Evolutionary conservation across 2,329 filamentous ascomycete genomes (phyloP).

Genomic region (Diaporthe sp.): DNA sequence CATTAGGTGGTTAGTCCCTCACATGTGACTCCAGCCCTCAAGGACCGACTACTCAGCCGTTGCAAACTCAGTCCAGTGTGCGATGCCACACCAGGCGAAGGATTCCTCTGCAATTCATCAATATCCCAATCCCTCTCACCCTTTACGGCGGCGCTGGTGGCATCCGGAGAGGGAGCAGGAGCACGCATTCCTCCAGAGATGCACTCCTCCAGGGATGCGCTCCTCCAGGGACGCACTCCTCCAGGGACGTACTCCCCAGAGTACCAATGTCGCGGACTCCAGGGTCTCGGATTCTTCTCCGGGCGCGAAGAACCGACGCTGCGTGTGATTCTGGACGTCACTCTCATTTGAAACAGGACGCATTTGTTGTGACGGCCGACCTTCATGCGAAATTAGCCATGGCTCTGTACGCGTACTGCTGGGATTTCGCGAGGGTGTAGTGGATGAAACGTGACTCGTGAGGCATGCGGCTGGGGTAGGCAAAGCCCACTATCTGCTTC

Average conservation of each 20-base stretch:
- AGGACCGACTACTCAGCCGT: no score
- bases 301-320: background rate
- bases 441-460: constrained; percentile 25
- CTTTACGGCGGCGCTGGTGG: background rate
- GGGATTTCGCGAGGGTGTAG: background rate
- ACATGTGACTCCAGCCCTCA: no score
- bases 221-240: no score
- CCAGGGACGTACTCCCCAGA: background rate
- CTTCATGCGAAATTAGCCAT: background rate
- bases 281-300: background rate
- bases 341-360: constrained; percentile 8
- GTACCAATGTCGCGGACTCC: background rate
- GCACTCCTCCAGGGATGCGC: no score
- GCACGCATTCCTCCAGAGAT: background rate
- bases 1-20: background rate
- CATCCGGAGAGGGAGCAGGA: background rate
- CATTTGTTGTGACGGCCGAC: background rate
- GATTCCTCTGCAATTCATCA: no score
- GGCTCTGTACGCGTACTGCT: background rate
- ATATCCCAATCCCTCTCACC: background rate
- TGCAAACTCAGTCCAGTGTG: background rate
- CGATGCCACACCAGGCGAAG: background rate
- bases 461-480: constrained; percentile 22
- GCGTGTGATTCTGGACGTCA: background rate
- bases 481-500: background rate